These are phyloP conservation scores for Paecilomyces sp. DNA, from an alignment of 2,329 filamentous ascomycete species.

Conservation along the genomic window DNA sequence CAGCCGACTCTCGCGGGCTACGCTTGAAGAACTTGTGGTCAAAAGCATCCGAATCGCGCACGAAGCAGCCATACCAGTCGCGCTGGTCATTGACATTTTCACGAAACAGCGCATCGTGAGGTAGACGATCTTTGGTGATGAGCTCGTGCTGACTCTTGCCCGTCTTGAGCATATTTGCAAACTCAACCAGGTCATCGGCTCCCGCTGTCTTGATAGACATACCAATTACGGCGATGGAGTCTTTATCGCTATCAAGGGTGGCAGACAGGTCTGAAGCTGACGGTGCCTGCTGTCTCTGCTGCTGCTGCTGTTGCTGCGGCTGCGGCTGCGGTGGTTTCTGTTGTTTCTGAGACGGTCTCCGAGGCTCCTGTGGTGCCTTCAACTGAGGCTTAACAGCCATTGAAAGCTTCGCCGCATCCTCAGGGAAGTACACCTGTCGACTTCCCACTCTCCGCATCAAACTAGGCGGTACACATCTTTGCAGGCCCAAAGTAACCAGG, in stretches of 20 bases:
- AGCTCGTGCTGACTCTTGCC: conserved; percentile 24
- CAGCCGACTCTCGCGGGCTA: conserved; percentile 15
- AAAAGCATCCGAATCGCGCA: conserved; percentile 15
- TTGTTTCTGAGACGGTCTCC: not conserved
- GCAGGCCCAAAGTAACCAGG: not conserved
- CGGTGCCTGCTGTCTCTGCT: not conserved
- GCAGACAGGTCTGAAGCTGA: not conserved
- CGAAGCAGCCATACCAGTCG: conserved; percentile 12
- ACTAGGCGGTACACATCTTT: not conserved
- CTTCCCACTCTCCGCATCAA: not conserved
- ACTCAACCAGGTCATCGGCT: conserved; percentile 27
- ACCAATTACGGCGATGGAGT: conserved; percentile 30
- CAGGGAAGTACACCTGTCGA: not conserved
- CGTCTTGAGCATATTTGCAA: conserved; percentile 20
- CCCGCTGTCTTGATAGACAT: conserved; percentile 28
- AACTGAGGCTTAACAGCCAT: not conserved
- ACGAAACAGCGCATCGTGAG: conserved; percentile 17
- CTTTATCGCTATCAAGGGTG: not conserved
- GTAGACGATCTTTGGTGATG: conserved; percentile 14
- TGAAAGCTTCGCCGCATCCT: not conserved
- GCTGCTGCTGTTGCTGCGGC: not conserved
- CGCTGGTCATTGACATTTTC: conserved; percentile 4
- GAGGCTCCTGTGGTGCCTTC: not conserved
- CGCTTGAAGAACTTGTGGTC: conserved; percentile 28
- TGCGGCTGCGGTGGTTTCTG: not conserved